Percentiles rank a stretch among this genome's conserved stretches.
These are phyloP conservation scores for Astrothelium macrocarpum DNA, from an alignment of 495 filamentous ascomycete species.

Conservation along the genomic window DNA sequence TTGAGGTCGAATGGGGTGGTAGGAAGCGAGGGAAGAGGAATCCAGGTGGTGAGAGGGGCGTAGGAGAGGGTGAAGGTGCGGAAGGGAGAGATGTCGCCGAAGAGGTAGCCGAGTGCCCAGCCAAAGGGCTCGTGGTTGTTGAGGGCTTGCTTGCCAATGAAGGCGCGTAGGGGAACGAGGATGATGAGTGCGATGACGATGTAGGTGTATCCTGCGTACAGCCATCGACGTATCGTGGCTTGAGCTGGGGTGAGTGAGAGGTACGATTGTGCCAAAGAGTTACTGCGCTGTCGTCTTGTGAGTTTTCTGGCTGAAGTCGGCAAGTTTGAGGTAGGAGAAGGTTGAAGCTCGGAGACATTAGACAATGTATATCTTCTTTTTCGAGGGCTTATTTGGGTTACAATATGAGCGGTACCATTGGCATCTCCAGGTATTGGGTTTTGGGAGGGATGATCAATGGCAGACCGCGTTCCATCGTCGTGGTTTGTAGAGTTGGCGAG, in stretches of 20 bases:
- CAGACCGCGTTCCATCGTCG: slow-evolving; percentile 7
- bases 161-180: slow-evolving; percentile 58
- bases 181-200: slow-evolving; percentile 50
- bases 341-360: slow-evolving; percentile 14
- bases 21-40: slow-evolving; percentile 52
- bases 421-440: not conserved
- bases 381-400: not conserved
- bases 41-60: slow-evolving; percentile 65
- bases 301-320: not conserved
- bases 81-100: slow-evolving; percentile 57
- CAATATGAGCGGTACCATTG: not conserved
- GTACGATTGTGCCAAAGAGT: slow-evolving; percentile 48
- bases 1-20: not conserved
- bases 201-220: slow-evolving; percentile 75
- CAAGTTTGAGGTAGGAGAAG: not conserved
- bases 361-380: slow-evolving; percentile 4
- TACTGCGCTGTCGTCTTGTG: not conserved
- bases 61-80: slow-evolving; percentile 41
- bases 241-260: slow-evolving; percentile 71
- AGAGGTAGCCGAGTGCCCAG: slow-evolving; percentile 83
- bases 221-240: slow-evolving; percentile 65
- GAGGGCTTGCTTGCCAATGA: slow-evolving; percentile 57
- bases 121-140: slow-evolving; percentile 70
- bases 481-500: not conserved
- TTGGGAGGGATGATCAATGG: slow-evolving; percentile 12